These are phyloP conservation scores for Wilcoxina mikolae DNA, from an alignment of 495 filamentous ascomycete species.

Conservation along the genomic window DNA sequence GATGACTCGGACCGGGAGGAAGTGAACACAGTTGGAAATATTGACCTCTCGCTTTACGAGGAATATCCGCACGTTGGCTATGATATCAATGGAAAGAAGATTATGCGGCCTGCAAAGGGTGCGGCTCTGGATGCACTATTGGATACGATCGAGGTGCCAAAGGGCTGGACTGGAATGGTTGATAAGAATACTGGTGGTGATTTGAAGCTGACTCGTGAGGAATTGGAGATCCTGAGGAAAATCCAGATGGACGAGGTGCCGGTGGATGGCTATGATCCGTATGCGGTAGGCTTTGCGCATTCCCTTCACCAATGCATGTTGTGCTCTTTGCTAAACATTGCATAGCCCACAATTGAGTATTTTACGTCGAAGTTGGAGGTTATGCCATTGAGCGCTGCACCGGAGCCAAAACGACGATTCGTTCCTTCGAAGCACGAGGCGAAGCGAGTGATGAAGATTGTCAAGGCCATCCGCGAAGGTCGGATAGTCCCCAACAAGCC, in stretches of 20 bases:
- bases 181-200: constrained; percentile 88
- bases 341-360: constrained; percentile 69
- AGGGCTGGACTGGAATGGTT: constrained; percentile 93
- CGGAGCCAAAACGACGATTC: constrained; percentile 90
- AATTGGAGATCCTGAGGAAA: constrained; percentile 74
- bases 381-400: constrained; percentile 87
- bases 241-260: constrained; percentile 83
- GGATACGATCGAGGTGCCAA: constrained; percentile 92
- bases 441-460: constrained; percentile 95
- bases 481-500: constrained; percentile 84
- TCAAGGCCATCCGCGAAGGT: constrained; percentile 86
- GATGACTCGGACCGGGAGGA: constrained; percentile 77
- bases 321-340: neutral
- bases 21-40: constrained; percentile 85
- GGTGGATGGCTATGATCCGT: constrained; percentile 77
- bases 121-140: constrained; percentile 86
- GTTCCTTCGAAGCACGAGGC: constrained; percentile 96
- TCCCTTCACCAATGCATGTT: neutral
- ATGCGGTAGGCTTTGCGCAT: constrained; percentile 42
- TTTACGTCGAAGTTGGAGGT: constrained; percentile 79
- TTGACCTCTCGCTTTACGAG: constrained; percentile 88
- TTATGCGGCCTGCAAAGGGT: constrained; percentile 87
- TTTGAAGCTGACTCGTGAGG: constrained; percentile 69
- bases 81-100: constrained; percentile 95
- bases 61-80: constrained; percentile 97